Conservation (phyloP, 768 basidiomycete species). For the Tricholomella constricta region DNA sequence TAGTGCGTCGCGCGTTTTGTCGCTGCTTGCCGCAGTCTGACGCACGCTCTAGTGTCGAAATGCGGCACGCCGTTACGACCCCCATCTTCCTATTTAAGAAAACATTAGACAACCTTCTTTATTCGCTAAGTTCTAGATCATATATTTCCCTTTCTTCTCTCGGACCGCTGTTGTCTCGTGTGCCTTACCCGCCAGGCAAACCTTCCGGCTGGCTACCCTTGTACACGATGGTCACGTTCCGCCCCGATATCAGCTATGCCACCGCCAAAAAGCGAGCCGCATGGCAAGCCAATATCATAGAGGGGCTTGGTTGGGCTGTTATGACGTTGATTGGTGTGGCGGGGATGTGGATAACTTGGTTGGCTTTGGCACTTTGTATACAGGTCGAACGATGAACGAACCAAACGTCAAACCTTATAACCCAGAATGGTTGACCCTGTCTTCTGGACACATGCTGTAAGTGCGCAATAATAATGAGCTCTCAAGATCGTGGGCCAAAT, state of each 20-base stretch:
- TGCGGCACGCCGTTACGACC: slow-evolving; percentile 91
- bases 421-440: slow-evolving; percentile 14
- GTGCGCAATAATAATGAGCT: slow-evolving; percentile 16
- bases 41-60: slow-evolving; percentile 70
- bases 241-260: slow-evolving; percentile 92
- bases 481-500: slow-evolving; percentile 12
- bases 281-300: slow-evolving; percentile 68
- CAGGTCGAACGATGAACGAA: slow-evolving; percentile 15
- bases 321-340: slow-evolving; percentile 43
- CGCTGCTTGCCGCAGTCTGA: slow-evolving; percentile 17
- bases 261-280: slow-evolving; percentile 71
- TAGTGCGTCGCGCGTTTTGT: slow-evolving; percentile 64
- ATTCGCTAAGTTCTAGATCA: slow-evolving; percentile 56
- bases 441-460: slow-evolving; percentile 20
- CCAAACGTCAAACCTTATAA: slow-evolving; percentile 18
- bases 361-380: slow-evolving; percentile 28
- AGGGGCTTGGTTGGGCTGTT: slow-evolving; percentile 49
- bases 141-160: slow-evolving; percentile 48
- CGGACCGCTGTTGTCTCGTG: slow-evolving; percentile 45
- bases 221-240: slow-evolving; percentile 98
- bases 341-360: slow-evolving; percentile 44
- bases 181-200: slow-evolving; percentile 59
- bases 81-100: slow-evolving; percentile 78
- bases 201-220: slow-evolving; percentile 87
- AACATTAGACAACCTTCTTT: slow-evolving; percentile 74